Base-by-base conservation (phyloP, 2,329 filamentous ascomycete genomes). In the Ascochyta viciae-villosae region DNA sequence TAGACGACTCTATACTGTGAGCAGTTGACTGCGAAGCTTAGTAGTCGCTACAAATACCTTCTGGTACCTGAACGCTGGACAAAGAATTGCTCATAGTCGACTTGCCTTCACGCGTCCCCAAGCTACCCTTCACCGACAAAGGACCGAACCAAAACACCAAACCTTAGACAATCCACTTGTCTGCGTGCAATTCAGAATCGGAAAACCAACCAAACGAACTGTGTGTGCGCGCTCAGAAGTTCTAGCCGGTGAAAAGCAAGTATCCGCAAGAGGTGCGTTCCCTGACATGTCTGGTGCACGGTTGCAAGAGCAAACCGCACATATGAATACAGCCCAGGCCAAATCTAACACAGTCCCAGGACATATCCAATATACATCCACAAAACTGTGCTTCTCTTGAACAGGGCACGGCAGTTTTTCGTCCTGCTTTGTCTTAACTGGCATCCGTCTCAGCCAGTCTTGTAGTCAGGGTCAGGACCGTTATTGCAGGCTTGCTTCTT, bases 31-130 rank as follows among this genome's bases (percentile, higher is more conserved):
- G 74, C 63, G 67, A 74, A 63, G 55, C 58, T 66, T 58, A 60
- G 60, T 60, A 64, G 58, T 70, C 66, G 71, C 66, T 76, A 75
- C 74, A 76, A 75, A 75, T 75, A 76, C 66, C 69, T 68, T 58
- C 66, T 66, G 60, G 54, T 62, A 68, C 54, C 69, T 70, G 69
- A 66, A 55, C 57, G 59, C 57, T 50, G 63, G 67, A 76, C 71
- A 76, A 76, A 76, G 74, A 71, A 74, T 61, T 61, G 60, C 63
- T 68, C 64, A 63, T 62, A 57, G 58, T 66, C 66, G 52, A 72
- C 65, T 71, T 70, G 68, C 66, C 71, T 70, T 65, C 60, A 70
- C 63, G 45, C 58, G 64, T 58, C 67, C 63, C 62, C 50, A 60
- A 68, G 65, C 58, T 63, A 53, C 57, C 57, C 54, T 59, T 56